Evolutionary conservation across 345 rosid species (phyloP).

Genomic region (Citrus sp.): DNA sequence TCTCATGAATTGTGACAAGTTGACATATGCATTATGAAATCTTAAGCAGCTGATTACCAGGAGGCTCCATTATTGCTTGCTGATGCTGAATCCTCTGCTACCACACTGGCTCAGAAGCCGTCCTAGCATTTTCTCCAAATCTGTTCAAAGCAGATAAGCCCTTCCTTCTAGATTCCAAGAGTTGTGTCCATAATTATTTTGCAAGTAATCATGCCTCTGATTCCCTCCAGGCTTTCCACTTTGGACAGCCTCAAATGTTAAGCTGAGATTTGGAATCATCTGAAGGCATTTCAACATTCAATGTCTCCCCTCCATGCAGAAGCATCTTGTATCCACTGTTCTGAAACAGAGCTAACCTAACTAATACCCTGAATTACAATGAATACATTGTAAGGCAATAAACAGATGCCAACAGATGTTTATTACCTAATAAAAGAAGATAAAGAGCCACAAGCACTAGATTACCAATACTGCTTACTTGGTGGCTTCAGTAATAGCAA

Average conservation of each 20-base stretch:
- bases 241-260: constrained; percentile 16
- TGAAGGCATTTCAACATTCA: constrained; percentile 47
- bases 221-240: constrained; percentile 15
- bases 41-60: constrained; percentile 27
- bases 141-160: constrained; percentile 74
- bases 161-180: constrained; percentile 71
- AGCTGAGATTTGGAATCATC: constrained; percentile 36
- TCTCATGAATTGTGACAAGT: background rate
- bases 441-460: background rate
- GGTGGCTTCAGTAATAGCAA: constrained; percentile 74
- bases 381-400: constrained; percentile 11
- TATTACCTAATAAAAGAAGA: constrained; percentile 2
- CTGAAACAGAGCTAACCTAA: constrained; percentile 67
- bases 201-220: constrained; percentile 25
- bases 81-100: constrained; percentile 60
- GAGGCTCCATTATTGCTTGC: constrained; percentile 53
- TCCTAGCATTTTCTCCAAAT: constrained; percentile 77
- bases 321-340: constrained; percentile 88
- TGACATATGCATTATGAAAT: constrained; percentile 2
- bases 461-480: constrained; percentile 48
- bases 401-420: background rate
- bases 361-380: constrained; percentile 51
- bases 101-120: constrained; percentile 49
- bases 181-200: constrained; percentile 30
- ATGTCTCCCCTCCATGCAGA: constrained; percentile 84